phyloP scores from a whole-genome alignment of 371 early-diverging fungal species.

The Syncephalastrum sp. region DNA sequence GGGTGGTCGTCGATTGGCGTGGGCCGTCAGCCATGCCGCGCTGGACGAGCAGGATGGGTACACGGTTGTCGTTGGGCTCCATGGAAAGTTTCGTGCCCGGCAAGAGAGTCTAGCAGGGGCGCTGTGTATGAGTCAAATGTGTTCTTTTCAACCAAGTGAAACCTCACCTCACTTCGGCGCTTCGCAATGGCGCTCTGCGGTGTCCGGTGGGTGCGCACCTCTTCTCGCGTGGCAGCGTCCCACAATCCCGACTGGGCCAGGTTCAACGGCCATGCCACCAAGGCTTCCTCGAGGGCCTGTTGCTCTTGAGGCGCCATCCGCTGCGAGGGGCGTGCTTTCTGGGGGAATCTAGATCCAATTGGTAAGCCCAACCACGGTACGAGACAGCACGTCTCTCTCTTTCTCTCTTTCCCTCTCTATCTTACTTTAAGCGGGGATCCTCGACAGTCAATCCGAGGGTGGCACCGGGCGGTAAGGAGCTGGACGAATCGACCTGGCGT shows the following conservation, averaged over 20 bases:
- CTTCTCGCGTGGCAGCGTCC: constrained; percentile 32
- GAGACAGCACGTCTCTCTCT: too few relatives aligned
- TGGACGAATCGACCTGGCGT: constrained; percentile 54
- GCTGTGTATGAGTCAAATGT: neutral
- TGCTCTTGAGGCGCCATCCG: constrained; percentile 11
- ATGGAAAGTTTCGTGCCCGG: constrained; percentile 51
- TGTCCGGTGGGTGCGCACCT: constrained; percentile 38
- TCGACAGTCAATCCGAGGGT: constrained; percentile 65
- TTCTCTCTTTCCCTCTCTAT: neutral
- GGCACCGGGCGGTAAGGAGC: constrained; percentile 67
- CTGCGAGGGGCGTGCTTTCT: constrained; percentile 48
- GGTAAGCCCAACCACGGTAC: too few relatives aligned
- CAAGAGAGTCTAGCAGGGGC: constrained; percentile 30
- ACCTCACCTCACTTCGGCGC: constrained; percentile 56
- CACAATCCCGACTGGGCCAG: constrained; percentile 61
- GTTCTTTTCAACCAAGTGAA: neutral
- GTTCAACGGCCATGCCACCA: constrained; percentile 62
- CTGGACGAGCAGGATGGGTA: constrained; percentile 84
- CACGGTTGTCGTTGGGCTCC: constrained; percentile 49
- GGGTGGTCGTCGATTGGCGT: constrained; percentile 8
- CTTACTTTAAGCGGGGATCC: constrained; percentile 75
- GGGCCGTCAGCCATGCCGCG: constrained; percentile 26
- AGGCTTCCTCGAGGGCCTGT: constrained; percentile 21
- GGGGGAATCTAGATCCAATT: constrained; percentile 59
- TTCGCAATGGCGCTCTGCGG: constrained; percentile 69